Evolutionary conservation across 2,329 filamentous ascomycete genomes (phyloP), one percentile per base, ranked within the genome.

Genomic region (Dendrostoma leiphaemia): DNA sequence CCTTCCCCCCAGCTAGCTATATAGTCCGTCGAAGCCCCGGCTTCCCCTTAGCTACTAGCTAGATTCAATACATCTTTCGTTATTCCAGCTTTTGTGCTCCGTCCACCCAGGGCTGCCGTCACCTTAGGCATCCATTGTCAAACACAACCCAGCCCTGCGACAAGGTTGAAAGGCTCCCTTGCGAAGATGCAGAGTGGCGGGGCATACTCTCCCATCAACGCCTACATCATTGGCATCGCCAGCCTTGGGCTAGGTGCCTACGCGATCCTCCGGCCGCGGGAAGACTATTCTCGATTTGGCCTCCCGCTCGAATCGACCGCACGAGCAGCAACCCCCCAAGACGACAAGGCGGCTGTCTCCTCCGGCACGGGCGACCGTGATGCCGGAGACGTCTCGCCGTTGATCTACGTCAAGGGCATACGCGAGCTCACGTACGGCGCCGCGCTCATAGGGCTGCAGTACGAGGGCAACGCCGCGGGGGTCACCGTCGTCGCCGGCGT

Each of bases 331-430:
- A 23, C 4, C 13, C 17, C 43, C 6, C 34, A 10, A 35, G 23
- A 44, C 9, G 23, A 44, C 9, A 44, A 43, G 17, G 29, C 48
- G 17, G 17, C 32, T 24, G 15, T 13, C 10, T 32, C 31, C 10
- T 12, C 6, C 46, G 46, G 4, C 13, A 26, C 6, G 17, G 41
- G 41, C 15, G 3, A 5, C 12, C 47, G 6, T 28, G 47, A 49
- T 9, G 19, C 6, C 28, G 19, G n/a, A n/a, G 37, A 24, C 8
- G 29, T 56, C 7, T 71, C 69, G 21, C 65, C 69, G 2, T 65
- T 71, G 17, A 66, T 71, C 56, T 68, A 68, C 46, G 63, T 70
- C 54, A 70, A 71, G 49, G 68, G 67, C 6, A 60, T 68, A 8
- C 66, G 69, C 3, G 69, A 71, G 53, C 40, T 70, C 3, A 63